These are phyloP conservation scores for Suhomyces pyralidae DNA, from an alignment of 805 yeast species.

Conservation along the genomic window DNA sequence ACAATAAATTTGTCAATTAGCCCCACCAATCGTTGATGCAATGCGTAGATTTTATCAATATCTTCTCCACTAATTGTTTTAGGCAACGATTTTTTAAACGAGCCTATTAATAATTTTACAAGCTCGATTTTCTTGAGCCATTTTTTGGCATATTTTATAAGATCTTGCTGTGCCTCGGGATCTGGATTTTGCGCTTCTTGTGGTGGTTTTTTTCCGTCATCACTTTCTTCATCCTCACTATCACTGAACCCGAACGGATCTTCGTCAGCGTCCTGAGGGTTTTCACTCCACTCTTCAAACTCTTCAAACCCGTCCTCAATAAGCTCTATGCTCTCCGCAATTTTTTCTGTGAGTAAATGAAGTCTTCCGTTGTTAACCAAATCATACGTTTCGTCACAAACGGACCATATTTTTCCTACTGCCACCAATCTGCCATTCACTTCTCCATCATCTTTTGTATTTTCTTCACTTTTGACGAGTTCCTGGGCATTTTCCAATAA, in stretches of 20 bases:
- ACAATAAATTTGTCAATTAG: constrained; percentile 58
- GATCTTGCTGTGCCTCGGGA: constrained; percentile 19
- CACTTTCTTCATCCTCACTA: constrained; percentile 15
- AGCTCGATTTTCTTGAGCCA: constrained; percentile 57
- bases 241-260: constrained; percentile 51
- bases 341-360: constrained; percentile 48
- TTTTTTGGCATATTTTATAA: constrained; percentile 38
- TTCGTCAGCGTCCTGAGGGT: constrained; percentile 49
- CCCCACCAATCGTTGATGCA: constrained; percentile 43
- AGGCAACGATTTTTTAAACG: constrained; percentile 59
- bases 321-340: constrained; percentile 44
- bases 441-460: constrained; percentile 17
- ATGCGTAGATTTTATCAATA: constrained; percentile 46
- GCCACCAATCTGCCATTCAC: constrained; percentile 47
- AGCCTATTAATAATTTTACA: constrained; percentile 54
- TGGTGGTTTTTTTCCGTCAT: constrained; percentile 10
- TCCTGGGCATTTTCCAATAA: constrained; percentile 16
- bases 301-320: constrained; percentile 66
- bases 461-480: constrained; percentile 7
- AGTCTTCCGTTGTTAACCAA: constrained; percentile 49
- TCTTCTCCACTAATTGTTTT: constrained; percentile 36
- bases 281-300: constrained; percentile 64
- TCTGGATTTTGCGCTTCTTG: constrained; percentile 18
- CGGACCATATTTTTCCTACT: constrained; percentile 71
- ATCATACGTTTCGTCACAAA: constrained; percentile 49